These are phyloP conservation scores for Thelephora ganbajun DNA, from an alignment of 768 basidiomycete genomes.

Conservation along the genomic window DNA sequence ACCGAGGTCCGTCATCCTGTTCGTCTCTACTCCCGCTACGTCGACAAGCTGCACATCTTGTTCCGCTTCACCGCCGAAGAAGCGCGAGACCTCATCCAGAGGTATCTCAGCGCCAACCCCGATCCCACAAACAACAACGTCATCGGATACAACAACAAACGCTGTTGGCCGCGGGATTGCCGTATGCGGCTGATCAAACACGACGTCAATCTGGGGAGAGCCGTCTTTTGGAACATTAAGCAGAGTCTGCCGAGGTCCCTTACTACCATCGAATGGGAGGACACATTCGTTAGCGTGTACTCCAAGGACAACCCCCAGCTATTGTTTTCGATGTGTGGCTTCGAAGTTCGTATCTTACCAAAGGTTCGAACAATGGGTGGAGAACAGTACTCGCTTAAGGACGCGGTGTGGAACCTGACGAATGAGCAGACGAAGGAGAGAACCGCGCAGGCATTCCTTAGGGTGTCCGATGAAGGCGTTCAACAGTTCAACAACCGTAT, in stretches of 20 bases:
- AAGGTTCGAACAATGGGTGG: slow-evolving; percentile 92
- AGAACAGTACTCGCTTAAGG: slow-evolving; percentile 93
- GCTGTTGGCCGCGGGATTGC: slow-evolving; percentile 98
- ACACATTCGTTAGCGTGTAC: slow-evolving; percentile 93
- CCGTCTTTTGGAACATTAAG: slow-evolving; percentile 99
- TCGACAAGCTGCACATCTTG: slow-evolving; percentile 88
- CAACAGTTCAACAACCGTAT: slow-evolving; percentile 98
- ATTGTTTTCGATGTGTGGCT: slow-evolving; percentile 98
- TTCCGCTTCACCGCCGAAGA: slow-evolving; percentile 98
- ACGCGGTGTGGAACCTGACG: slow-evolving; percentile 92
- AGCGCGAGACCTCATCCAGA: slow-evolving; percentile 92
- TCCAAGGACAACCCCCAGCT: slow-evolving; percentile 96
- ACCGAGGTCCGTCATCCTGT: slow-evolving; percentile 98
- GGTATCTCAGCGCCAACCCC: slow-evolving; percentile 93
- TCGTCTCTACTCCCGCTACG: slow-evolving; percentile 91
- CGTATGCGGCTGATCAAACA: slow-evolving; percentile 99
- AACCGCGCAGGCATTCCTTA: slow-evolving; percentile 94
- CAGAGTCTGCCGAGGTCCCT: slow-evolving; percentile 89
- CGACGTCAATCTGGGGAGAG: slow-evolving; percentile 95
- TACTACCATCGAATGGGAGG: slow-evolving; percentile 99
- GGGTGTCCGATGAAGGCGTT: slow-evolving; percentile 94
- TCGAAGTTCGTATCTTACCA: slow-evolving; percentile 94
- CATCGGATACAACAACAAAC: slow-evolving; percentile 98
- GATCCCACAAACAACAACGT: slow-evolving; percentile 99
- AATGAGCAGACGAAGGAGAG: slow-evolving; percentile 97